Evolutionary conservation across 352 stramenopile genomes (phyloP).

Genomic region (Halophytophthora batemanensis): DNA sequence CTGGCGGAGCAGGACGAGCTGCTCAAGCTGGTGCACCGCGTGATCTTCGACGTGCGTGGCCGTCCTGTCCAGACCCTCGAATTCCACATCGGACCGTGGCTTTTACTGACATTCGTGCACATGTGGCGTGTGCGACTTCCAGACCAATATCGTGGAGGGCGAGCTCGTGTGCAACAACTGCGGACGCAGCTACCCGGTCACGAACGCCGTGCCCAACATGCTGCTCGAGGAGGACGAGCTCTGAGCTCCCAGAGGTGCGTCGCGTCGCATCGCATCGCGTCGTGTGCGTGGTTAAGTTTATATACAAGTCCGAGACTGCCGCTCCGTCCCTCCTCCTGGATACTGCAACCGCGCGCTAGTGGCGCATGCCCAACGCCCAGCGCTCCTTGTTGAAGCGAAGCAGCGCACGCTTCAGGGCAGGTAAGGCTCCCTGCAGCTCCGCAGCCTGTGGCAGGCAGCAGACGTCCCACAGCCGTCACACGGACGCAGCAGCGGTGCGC

Average conservation of each 20-base stretch:
- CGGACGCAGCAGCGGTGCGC: too few relatives aligned
- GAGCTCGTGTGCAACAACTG: constrained; percentile 86
- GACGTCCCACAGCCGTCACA: too few relatives aligned
- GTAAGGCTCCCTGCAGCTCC: too few relatives aligned
- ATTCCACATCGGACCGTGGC: background rate
- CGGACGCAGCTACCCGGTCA: constrained; percentile 70
- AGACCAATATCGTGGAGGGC: constrained; percentile 85
- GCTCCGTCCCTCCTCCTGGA: background rate
- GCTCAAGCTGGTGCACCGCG: constrained; percentile 69
- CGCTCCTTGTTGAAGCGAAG: too few relatives aligned
- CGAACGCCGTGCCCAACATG: constrained; percentile 84
- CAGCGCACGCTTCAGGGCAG: too few relatives aligned
- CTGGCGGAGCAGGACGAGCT: constrained; percentile 59
- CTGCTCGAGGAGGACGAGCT: constrained; percentile 85
- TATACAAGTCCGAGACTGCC: background rate
- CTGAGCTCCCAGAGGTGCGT: constrained; percentile 30
- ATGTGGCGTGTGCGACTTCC: constrained; percentile 5
- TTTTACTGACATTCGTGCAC: background rate
- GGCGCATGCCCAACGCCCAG: too few relatives aligned
- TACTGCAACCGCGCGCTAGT: too few relatives aligned
- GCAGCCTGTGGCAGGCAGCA: too few relatives aligned
- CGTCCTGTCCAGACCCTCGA: background rate
- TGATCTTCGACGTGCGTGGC: constrained; percentile 75
- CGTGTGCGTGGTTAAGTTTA: constrained; percentile 22
- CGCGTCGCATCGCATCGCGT: too few relatives aligned